phyloP scores from a whole-genome alignment of 805 yeast genomes.

The Metschnikowia proteae region DNA sequence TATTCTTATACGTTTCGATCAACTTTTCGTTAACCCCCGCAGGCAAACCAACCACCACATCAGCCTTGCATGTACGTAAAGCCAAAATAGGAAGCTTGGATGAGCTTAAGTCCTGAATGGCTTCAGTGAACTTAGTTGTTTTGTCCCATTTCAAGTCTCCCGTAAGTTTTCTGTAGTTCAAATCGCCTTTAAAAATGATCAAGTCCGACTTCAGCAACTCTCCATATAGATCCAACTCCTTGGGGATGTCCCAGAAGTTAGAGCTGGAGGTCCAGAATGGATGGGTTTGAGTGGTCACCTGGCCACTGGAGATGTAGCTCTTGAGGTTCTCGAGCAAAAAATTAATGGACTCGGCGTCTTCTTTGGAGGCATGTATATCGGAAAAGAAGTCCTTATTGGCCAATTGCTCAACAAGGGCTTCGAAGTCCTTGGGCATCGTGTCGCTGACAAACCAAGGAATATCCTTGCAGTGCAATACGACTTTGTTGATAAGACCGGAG shows the following conservation, averaged over 20 bases:
- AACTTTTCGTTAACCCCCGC: slow-evolving; percentile 71
- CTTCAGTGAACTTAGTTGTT: slow-evolving; percentile 66
- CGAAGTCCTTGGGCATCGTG: slow-evolving; percentile 80
- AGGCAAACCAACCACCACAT: slow-evolving; percentile 82
- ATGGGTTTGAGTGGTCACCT: slow-evolving; percentile 40
- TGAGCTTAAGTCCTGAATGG: slow-evolving; percentile 64
- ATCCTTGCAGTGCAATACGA: slow-evolving; percentile 82
- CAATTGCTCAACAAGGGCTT: slow-evolving; percentile 54
- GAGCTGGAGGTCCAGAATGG: slow-evolving; percentile 84
- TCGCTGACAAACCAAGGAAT: slow-evolving; percentile 98
- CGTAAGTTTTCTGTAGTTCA: slow-evolving; percentile 90
- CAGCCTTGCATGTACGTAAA: slow-evolving; percentile 93
- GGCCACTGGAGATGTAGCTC: slow-evolving; percentile 18
- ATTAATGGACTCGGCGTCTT: slow-evolving; percentile 21
- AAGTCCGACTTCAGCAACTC: slow-evolving; percentile 63
- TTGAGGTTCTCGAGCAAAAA: slow-evolving; percentile 21
- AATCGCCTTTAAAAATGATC: slow-evolving; percentile 88
- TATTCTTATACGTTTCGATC: slow-evolving; percentile 52
- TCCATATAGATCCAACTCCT: slow-evolving; percentile 59
- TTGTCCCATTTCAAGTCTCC: slow-evolving; percentile 89
- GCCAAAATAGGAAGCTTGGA: slow-evolving; percentile 63
- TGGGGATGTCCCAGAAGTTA: slow-evolving; percentile 72
- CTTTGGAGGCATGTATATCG: slow-evolving; percentile 23
- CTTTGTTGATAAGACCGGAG: slow-evolving; percentile 55
- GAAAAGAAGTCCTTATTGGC: slow-evolving; percentile 49